Evolutionary conservation across 2,329 filamentous ascomycete species (phyloP), one percentile per base, ranked within the genome.

Genomic region (Tricladium varicosporioides): DNA sequence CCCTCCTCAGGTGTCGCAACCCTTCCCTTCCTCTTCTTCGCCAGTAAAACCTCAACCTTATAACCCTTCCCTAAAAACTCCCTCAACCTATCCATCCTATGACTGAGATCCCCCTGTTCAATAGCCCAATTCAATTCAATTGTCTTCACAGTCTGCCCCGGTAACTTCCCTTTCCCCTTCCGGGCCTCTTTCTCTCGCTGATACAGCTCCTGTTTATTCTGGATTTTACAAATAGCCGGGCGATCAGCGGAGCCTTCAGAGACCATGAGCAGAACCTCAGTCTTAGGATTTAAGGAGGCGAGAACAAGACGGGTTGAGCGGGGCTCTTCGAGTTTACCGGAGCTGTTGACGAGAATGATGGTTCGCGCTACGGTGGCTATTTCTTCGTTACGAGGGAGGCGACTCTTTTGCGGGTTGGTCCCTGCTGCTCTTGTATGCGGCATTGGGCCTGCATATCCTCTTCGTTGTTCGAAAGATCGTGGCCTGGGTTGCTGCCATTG

Each of bases 71-170:
- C 75, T 69, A 97, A 69, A 69, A 96, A 96, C 53, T 75, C 78
- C 60, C 74, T 74, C 66, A 93, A 71, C 74, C 85, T 83, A 67
- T 81, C 81, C 71, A 94, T 70, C 69, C 87, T 83, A 70, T 89
- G 86, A n/a, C 75, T 75, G 52, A 96, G 72, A 75, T 97, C 92
- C 69, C 93, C 82, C 11, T 73, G 69, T 59, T 85, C 86, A 67
- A 96, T 95, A 33, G 87, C 86, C 92, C 92, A 97, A 72, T 91
- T 93, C 65, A 97, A 66, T 74, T 97, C 92, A n/a, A 97, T 72
- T 69, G 87, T 87, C 75, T 97, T 97, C 14, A 73, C 69, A 62
- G 77, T 78, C 67, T 16, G 69, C 64, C 67, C 71, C 59, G 62
- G 44, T 5, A 51, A 10, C 27, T 51, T 72, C 70, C 65, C 65